Evolutionary conservation across 202 grass and related monocot genomes (phyloP).

Genomic region (Schoenoplectus tabernaemontani): DNA sequence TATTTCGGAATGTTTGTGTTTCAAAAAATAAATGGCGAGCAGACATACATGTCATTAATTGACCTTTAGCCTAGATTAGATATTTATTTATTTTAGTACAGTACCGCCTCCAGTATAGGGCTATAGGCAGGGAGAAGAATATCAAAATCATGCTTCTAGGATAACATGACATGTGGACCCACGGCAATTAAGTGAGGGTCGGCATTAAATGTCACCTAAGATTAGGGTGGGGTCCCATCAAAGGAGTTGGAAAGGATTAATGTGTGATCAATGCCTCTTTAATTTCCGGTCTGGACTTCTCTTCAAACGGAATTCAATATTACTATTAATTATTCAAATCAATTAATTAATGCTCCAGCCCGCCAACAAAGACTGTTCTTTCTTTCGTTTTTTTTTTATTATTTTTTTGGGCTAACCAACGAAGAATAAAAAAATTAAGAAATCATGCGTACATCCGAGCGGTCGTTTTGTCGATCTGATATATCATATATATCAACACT

Average conservation of each 20-base stretch:
- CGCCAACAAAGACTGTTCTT: slow-evolving; percentile 7
- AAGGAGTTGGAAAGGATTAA: slow-evolving; percentile 22
- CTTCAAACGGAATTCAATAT: slow-evolving; percentile 13
- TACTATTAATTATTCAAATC: slow-evolving; percentile 11
- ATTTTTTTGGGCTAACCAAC: no score
- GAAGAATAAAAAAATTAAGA: not conserved
- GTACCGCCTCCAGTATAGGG: not conserved
- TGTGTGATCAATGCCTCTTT: slow-evolving; percentile 10
- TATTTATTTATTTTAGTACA: not conserved
- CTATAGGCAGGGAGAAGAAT: not conserved
- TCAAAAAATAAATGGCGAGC: not conserved
- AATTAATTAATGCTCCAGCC: not conserved
- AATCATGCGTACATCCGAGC: not conserved
- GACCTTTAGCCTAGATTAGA: not conserved
- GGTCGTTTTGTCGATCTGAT: no score
- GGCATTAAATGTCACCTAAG: slow-evolving; percentile 26
- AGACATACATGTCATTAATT: not conserved
- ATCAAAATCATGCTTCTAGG: not conserved
- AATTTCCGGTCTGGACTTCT: slow-evolving; percentile 7
- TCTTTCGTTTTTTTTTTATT: not conserved
- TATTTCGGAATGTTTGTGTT: not conserved
- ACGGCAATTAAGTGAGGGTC: not conserved
- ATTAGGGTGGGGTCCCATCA: slow-evolving; percentile 25
- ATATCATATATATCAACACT: no score
- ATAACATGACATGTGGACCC: slow-evolving; percentile 3